Conservation (phyloP, 352 stramenopile species). For the Phytophthora quininea region DNA sequence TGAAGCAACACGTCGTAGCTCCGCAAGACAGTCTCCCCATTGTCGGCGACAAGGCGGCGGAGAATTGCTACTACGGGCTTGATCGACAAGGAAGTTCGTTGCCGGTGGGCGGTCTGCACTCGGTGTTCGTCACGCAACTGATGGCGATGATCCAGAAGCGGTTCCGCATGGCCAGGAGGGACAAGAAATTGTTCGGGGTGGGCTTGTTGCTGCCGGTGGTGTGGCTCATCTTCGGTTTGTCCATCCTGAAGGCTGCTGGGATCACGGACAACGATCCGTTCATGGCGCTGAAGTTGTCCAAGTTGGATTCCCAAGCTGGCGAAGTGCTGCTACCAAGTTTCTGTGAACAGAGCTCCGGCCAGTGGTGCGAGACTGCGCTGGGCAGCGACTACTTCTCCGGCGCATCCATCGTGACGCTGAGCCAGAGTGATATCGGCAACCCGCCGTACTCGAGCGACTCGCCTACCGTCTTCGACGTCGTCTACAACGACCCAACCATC, state of each 20-base stretch:
- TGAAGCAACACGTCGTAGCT: constrained; percentile 20
- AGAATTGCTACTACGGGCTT: constrained; percentile 16
- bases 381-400: constrained; percentile 27
- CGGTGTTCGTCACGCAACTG: constrained; percentile 29
- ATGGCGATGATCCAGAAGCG: constrained; percentile 28
- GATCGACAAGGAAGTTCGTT: constrained; percentile 23
- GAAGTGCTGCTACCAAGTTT: constrained; percentile 19
- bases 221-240: constrained; percentile 29
- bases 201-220: constrained; percentile 24
- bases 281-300: constrained; percentile 21
- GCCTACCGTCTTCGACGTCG: constrained; percentile 50
- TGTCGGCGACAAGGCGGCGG: constrained; percentile 22
- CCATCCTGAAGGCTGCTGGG: constrained; percentile 27
- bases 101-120: constrained; percentile 11
- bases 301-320: constrained; percentile 16
- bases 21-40: constrained; percentile 27
- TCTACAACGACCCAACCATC: constrained; percentile 34
- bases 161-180: constrained; percentile 22
- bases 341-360: constrained; percentile 19
- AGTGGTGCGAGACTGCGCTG: constrained; percentile 27
- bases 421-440: constrained; percentile 15
- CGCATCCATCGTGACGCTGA: constrained; percentile 19
- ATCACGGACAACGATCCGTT: constrained; percentile 34
- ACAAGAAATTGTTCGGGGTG: constrained; percentile 30
- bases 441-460: constrained; percentile 30